Evolutionary conservation across 306 rosid genomes (phyloP), one percentile per base, ranked within the genome.

Genomic region (Acacia crassicarpa): DNA sequence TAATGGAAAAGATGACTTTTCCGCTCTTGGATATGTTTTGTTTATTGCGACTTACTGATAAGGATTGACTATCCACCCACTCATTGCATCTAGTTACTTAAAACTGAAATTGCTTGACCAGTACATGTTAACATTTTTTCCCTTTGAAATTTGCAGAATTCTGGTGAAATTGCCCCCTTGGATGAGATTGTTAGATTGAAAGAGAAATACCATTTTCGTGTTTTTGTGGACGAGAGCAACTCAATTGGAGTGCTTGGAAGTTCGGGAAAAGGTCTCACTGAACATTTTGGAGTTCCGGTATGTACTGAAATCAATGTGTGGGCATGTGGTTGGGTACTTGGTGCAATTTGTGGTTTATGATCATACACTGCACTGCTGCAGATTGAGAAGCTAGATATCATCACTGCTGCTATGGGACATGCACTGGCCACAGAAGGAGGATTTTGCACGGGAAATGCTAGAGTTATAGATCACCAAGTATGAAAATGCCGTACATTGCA

Each of bases 351-450:
- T 85, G 78, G 87, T 83, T 86, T 74, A 74, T 27, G 68, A 32
- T 13, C 17, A 27, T 77, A 45, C 76, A 43, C 72, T 53, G 61
- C 61, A 6, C 61, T 53, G 23, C 10, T 87, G 87, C 91, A 92
- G 99, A 89, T 86, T 88, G 99, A 89, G 38, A 92, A 96, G 87
- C 83, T 96, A 84, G 99, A 96, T 76, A 92, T 96, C 81, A 84
- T 96, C 75, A 96, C 99, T 51, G 98, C 99, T 82, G 91, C 98
- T 59, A 92, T 96, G 99, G 99, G 99, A 80, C 97, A 93, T 82
- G 97, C 98, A 74, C 85, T 96, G 86, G 99, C 99, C n/a, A 65
- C 98, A 48, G 98, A 92, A 86, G 99, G 99, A 84, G 99, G 99
- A 80, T 96, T 96, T 88, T 93, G 99, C 92, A 93, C 97, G 1